phyloP scores from a whole-genome alignment of 2,329 filamentous ascomycete species.

The Corinectria fuckeliana region DNA sequence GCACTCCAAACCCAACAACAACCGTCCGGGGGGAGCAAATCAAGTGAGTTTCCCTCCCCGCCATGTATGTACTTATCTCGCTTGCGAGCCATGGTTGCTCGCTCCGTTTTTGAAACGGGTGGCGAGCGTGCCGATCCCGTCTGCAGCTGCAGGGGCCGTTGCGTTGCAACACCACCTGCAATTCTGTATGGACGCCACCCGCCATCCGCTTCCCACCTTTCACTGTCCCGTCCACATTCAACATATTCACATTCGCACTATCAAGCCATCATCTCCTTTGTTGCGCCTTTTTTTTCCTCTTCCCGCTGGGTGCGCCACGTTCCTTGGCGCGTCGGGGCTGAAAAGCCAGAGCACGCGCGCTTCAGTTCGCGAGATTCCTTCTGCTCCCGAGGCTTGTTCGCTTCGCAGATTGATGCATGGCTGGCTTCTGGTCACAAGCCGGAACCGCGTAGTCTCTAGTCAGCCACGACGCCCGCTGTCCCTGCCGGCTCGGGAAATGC shows the following conservation, averaged over 20 bases:
- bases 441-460: no score
- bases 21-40: background rate
- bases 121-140: background rate
- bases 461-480: background rate
- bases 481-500: background rate
- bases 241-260: background rate
- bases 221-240: background rate
- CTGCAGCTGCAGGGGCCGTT: background rate
- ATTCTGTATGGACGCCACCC: no score
- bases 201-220: background rate
- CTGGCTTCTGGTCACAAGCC: background rate
- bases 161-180: background rate
- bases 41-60: background rate
- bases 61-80: background rate
- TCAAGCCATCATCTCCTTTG: background rate
- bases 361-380: no score
- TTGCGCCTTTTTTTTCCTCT: background rate
- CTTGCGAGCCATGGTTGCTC: background rate
- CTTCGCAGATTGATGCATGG: background rate
- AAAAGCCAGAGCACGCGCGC: background rate
- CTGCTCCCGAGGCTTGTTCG: no score
- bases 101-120: background rate
- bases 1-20: no score
- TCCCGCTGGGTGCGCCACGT: background rate
- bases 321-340: constrained; percentile 3